Base-by-base conservation (phyloP, 805 yeast species). In the Lipomyces spencermartinsiae region DNA sequence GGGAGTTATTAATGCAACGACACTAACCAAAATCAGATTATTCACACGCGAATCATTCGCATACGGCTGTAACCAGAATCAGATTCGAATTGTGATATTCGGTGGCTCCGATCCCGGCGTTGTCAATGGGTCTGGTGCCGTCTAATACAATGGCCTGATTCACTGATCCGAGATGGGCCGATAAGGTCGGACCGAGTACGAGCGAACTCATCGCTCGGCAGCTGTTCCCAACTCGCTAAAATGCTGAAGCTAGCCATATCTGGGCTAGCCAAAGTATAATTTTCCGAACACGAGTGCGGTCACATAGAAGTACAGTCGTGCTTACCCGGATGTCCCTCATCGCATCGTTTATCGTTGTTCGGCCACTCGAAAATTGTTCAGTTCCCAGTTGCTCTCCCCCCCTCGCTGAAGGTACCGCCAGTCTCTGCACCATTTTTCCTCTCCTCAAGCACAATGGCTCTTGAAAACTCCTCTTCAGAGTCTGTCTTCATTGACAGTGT, bases 401-500 rank as follows among this genome's bases (percentile, higher is more conserved):
- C 9, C 54, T 37, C 10, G n/a, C 49, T 8, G n/a, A 19, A 43
- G 56, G 14, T 16, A 29, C 22, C 56, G n/a, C 34, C n/a, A 2
- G 56, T 14, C 31, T 14, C 56, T 25, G 56, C 22, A 4, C 16
- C 33, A 6, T 22, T 7, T 10, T 25, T 31, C 54, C 10, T 19
- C 25, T 31, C 34, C 5, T 25, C 49, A 16, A 6, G 10, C 56
- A 53, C 16, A n/a, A 56, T 35, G 49, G 33, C 61, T 16, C 35
- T 58, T n/a, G 51, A 58, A 37, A 58, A 58, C 51, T 54, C 9
- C 46, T 10, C 49, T 22, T 10, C 43, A n/a, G 37, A 22, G 61
- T 8, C n/a, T n/a, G 51, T 46, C 51, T 25, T 39, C 37, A 9
- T n/a, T 22, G 61, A 35, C 56, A 25, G 22, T 10, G 16, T 12